Percentiles rank a stretch among this genome's conserved stretches.
These are phyloP conservation scores for Arxiozyma telluris DNA, from an alignment of 1,139 yeast genomes.

Conservation along the genomic window DNA sequence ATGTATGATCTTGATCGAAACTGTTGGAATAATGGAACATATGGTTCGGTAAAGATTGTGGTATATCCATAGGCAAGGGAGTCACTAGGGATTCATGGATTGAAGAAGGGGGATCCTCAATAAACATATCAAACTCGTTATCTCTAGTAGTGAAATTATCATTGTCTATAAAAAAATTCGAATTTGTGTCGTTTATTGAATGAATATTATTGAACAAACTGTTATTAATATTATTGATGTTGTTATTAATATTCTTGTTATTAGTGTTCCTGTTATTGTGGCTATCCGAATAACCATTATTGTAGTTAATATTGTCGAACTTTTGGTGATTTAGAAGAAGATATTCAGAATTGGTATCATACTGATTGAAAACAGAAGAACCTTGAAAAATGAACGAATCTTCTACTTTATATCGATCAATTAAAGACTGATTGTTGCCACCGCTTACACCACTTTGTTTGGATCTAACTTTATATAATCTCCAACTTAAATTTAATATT, in stretches of 20 bases:
- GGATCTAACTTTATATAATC: constrained; percentile 5
- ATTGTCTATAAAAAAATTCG: neutral
- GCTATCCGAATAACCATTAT: neutral
- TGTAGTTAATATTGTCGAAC: neutral
- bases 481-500: constrained; percentile 78
- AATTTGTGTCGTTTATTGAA: neutral
- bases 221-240: neutral
- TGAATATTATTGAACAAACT: neutral
- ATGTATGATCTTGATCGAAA: neutral
- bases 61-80: neutral
- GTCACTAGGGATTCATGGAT: neutral
- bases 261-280: too few species aligned
- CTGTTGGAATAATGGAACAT: neutral
- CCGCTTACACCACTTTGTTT: neutral
- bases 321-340: neutral
- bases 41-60: neutral
- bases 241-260: too few species aligned
- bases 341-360: constrained; percentile 1
- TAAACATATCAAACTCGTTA: neutral
- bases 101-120: neutral
- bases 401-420: neutral
- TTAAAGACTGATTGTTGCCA: neutral
- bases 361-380: neutral
- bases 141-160: neutral
- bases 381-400: neutral